Evolutionary conservation across 2,329 filamentous ascomycete genomes (phyloP).

Genomic region (Grosmannia huntii): DNA sequence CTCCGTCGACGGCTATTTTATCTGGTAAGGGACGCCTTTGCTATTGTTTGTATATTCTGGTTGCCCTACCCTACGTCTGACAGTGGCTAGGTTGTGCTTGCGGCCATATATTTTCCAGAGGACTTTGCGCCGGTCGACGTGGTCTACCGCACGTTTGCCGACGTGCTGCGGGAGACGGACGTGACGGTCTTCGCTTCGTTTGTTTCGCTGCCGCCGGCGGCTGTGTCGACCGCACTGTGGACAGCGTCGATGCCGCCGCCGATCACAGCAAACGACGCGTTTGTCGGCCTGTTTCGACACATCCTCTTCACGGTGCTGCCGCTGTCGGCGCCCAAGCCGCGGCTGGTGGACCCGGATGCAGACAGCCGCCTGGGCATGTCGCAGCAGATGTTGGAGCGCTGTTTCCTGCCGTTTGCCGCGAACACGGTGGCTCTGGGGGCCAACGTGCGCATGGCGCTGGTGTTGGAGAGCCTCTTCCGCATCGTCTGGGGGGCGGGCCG

Average conservation of each 20-base stretch:
- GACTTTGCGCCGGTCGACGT: slow-evolving; percentile 30
- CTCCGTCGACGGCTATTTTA: slow-evolving; percentile 52
- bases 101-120: slow-evolving; percentile 31
- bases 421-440: slow-evolving; percentile 47
- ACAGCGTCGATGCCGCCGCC: slow-evolving; percentile 3
- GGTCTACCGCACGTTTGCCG: slow-evolving; percentile 46
- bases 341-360: slow-evolving; percentile 23
- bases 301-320: slow-evolving; percentile 33
- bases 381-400: slow-evolving; percentile 34
- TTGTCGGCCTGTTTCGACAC: slow-evolving; percentile 32
- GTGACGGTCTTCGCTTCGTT: slow-evolving; percentile 45
- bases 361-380: slow-evolving; percentile 28
- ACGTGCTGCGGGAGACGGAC: slow-evolving; percentile 42
- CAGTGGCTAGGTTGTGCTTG: slow-evolving; percentile 27
- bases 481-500: slow-evolving; percentile 26
- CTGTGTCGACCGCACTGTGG: slow-evolving; percentile 15
- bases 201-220: slow-evolving; percentile 20
- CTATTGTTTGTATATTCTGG: not conserved
- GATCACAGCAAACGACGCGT: slow-evolving; percentile 17
- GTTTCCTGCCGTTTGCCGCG: slow-evolving; percentile 55
- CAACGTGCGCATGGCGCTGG: slow-evolving; percentile 59
- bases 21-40: slow-evolving; percentile 31
- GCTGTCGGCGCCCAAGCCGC: slow-evolving; percentile 27
- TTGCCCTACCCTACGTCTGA: not conserved
- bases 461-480: slow-evolving; percentile 53